Conservation (phyloP, 148 eudicot genomes). For the Beta vulgaris region DNA sequence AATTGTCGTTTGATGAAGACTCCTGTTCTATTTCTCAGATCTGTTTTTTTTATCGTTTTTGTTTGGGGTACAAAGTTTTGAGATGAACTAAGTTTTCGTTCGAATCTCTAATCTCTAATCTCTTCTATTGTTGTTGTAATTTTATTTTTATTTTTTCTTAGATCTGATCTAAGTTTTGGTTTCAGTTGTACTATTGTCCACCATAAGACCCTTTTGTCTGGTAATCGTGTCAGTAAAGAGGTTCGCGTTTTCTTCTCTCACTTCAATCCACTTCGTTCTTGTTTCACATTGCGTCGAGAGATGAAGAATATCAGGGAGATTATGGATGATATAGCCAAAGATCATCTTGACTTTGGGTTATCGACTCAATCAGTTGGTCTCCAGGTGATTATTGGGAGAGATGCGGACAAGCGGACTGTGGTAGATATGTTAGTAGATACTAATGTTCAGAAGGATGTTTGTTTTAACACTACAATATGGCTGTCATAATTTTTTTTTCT, state of each 20-base stretch:
- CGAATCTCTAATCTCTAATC: too few relatives aligned
- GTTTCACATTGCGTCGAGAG: not conserved
- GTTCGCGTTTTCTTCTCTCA: not conserved
- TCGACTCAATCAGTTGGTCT: not conserved
- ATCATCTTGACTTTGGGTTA: not conserved
- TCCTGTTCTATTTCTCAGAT: too few relatives aligned
- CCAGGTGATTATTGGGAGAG: conserved; percentile 32
- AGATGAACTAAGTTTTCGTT: too few relatives aligned
- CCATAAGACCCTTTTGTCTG: not conserved
- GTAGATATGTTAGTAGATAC: not conserved
- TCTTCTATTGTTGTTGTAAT: too few relatives aligned
- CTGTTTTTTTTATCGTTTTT: too few relatives aligned
- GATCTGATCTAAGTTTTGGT: too few relatives aligned
- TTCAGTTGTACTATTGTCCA: not conserved
- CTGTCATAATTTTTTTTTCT: too few relatives aligned
- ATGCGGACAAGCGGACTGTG: conserved; percentile 4
- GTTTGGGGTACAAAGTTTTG: too few relatives aligned
- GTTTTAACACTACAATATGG: too few relatives aligned
- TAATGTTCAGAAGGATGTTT: conserved; percentile 1
- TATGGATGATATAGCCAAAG: not conserved
- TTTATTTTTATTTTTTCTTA: too few relatives aligned
- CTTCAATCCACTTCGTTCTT: not conserved
- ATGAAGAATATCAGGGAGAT: conserved; percentile 9
- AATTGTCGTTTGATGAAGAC: too few relatives aligned
- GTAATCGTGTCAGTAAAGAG: not conserved